Percentiles rank a stretch among this genome's conserved stretches.
Conservation (phyloP, 1,139 yeast species). For the Trichomonascaceae sp. region DNA sequence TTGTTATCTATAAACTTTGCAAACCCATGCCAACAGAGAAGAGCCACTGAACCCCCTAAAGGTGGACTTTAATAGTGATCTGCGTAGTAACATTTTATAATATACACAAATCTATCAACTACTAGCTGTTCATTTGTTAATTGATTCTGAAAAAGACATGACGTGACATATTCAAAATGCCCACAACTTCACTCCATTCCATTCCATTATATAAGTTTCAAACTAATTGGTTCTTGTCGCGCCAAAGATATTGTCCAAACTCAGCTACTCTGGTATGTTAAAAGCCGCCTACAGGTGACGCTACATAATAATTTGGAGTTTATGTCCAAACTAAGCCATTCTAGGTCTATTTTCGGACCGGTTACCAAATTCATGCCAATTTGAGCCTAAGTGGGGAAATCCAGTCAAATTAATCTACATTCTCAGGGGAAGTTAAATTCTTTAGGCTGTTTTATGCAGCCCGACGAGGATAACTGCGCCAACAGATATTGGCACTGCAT, state of each 20-base stretch:
- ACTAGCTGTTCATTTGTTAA: not conserved
- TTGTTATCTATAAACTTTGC: not conserved
- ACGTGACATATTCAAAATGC: not conserved
- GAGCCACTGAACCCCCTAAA: not conserved
- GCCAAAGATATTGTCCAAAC: not conserved
- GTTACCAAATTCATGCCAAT: not conserved
- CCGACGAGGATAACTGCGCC: not conserved
- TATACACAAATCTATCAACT: too few relatives aligned
- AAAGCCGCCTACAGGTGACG: not conserved
- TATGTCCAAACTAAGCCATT: not conserved
- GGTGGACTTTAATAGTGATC: not conserved
- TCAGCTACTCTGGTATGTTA: not conserved
- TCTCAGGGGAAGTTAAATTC: not conserved
- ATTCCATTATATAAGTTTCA: not conserved
- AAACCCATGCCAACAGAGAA: not conserved
- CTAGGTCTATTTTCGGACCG: not conserved
- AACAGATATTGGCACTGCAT: not conserved
- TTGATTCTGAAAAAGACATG: not conserved
- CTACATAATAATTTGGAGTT: not conserved
- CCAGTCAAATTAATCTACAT: not conserved
- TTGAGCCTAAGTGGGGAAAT: not conserved
- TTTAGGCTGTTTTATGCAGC: not conserved
- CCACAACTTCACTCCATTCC: not conserved
- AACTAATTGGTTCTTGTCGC: not conserved
- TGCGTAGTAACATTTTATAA: not conserved